Base-by-base conservation (phyloP, 306 rosid genomes). In the Fagus crenata region DNA sequence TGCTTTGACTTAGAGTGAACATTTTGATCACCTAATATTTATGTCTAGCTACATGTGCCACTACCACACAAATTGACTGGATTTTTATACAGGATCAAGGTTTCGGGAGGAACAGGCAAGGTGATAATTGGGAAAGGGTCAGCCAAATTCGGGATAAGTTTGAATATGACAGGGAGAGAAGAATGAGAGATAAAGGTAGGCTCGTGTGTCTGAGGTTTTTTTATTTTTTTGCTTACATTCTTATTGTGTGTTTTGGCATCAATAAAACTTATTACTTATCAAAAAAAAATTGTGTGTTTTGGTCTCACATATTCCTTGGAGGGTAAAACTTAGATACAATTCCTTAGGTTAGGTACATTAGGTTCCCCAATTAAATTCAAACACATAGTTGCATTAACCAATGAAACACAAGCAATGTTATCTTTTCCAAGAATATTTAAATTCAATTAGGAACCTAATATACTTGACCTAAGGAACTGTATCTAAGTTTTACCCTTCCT, bases 121-220 rank as follows among this genome's bases (percentile, higher is more conserved):
- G 82, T 73, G 90, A 85, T 84, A 82, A 73, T 32, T 79, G 85
- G 97, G 96, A 92, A 73, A 91, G 82, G 81, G 96, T 84, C 75
- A 85, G 55, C 90, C 90, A 84, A 32, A 86, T 94, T 78, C 89
- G 93, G 74, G 97, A 94, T 82, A 92, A 92, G 80, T 94, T 94
- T 82, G 98, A 94, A 85, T 92, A 87, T 71, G 98, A 92, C 82
- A 84, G 98, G 75, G 96, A 94, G 85, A 89, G 73, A 86, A 90
- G 97, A 87, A 90, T 90, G 97, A 86, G 78, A 71, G 97, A 94
- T 55, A 94, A 88, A 90, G 98, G 96, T 94, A 79, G 78, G 93
- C 82, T 54, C 41, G 74, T 54, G 60, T 84, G 31, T 76, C 59
- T 11, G 28, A 53, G 59, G 22, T 58, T 0, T 77, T 58, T 0